Evolutionary conservation across 1,139 yeast species (phyloP).

Genomic region (Blastobotrys raffinosifermentans): DNA sequence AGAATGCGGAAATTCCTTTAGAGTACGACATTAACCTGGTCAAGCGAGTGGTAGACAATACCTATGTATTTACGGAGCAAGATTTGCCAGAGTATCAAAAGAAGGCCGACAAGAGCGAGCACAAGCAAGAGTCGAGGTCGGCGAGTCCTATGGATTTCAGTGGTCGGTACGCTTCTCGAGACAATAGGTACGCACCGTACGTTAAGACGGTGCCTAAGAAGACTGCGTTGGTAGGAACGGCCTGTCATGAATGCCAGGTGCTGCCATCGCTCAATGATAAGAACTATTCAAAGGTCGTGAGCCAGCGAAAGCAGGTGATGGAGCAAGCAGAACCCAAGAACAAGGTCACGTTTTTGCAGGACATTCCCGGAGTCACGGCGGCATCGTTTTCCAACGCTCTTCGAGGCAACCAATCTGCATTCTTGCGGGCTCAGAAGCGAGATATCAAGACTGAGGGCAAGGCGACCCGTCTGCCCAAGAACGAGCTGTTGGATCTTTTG

Average conservation of each 20-base stretch:
- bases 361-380: constrained; percentile 81
- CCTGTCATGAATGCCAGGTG: constrained; percentile 87
- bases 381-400: constrained; percentile 75
- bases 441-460: constrained; percentile 60
- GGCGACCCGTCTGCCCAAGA: constrained; percentile 91
- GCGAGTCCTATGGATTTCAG: constrained; percentile 32
- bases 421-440: constrained; percentile 32
- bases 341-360: constrained; percentile 71
- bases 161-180: constrained; percentile 4
- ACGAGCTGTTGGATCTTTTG: constrained; percentile 79
- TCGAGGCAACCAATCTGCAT: constrained; percentile 32
- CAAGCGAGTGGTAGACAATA: constrained; percentile 70
- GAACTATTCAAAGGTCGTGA: constrained; percentile 56
- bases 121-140: constrained; percentile 5
- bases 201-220: constrained; percentile 43
- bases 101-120: constrained; percentile 4
- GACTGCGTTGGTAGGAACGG: constrained; percentile 79
- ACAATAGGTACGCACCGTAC: constrained; percentile 23
- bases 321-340: constrained; percentile 46
- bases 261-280: constrained; percentile 72
- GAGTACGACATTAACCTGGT: constrained; percentile 76
- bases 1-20: constrained; percentile 57
- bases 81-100: constrained; percentile 60
- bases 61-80: constrained; percentile 87
- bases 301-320: constrained; percentile 43